Evolutionary conservation across 371 early-diverging fungal genomes (phyloP), one percentile per base, ranked within the genome.

Genomic region (Thermomucor indicae-seudaticae): DNA sequence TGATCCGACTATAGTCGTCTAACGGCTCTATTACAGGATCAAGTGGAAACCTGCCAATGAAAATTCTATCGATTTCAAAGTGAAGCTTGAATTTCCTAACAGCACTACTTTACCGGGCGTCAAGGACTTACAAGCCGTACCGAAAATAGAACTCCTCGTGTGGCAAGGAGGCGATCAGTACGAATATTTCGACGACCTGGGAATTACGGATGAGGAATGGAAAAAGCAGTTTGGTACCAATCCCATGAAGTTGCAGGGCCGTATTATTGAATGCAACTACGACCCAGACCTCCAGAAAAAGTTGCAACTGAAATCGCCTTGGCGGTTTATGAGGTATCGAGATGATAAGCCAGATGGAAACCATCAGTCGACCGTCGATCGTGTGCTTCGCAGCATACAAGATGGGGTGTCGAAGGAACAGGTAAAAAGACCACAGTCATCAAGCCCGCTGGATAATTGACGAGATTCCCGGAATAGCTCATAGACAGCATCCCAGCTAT

Each of bases 31-130:
- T 24, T 31, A 0, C 58, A 92, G 91, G 80, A 67, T 98, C 28
- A 99, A 99, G 76, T 99, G 99, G 99, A 99, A 99, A 62, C 98
- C 99, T 10, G 85, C 96, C 10, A 84, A 90, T 49, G 92, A 98
- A 57, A 99, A 99, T 67, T 95, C 99, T 0, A 81, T 98, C 11
- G 99, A 99, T 63, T 97, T 99, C 51, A 79, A 76, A 53, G 67
- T 89, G 8, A 37, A 64, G 12, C 53, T 88, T 6, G 47, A 60
- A 23, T 76, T 67, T 39, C 73, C 75, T 30, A 60, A 55, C 12
- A 52, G 57, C 14, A 60, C 55, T 6, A 55, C 60, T 6, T 27
- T 70, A 35, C 73, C 72, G 2, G 77, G 71, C 8, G 71, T 64
- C 1, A 43, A 53, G 14, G 67, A 72, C 32, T 50, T 41, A 14